A percentile compares a stretch with the other conserved stretches of the same genome.
phyloP scores from a whole-genome alignment of 2,329 filamentous ascomycete species.

The Pseudogymnoascus sp. region DNA sequence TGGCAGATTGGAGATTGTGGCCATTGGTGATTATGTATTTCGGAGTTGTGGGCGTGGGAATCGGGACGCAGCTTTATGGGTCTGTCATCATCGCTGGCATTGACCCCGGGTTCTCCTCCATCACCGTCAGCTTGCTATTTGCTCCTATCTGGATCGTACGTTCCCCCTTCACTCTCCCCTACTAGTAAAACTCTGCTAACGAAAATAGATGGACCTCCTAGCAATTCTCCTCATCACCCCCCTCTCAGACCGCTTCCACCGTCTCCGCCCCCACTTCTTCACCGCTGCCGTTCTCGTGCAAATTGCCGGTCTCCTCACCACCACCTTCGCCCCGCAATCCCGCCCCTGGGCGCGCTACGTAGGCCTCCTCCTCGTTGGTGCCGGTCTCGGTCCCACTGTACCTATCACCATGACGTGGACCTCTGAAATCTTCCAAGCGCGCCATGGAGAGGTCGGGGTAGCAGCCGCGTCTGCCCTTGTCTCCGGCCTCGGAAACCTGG shows the following conservation, averaged over 20 bases:
- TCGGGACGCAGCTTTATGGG: constrained; percentile 80
- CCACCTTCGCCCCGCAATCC: constrained; percentile 60
- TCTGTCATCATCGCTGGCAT: constrained; percentile 79
- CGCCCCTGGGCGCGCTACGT: constrained; percentile 80
- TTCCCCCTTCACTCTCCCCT: constrained; percentile 17
- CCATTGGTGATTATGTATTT: constrained; percentile 88
- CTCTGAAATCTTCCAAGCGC: constrained; percentile 78
- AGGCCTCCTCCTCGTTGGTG: constrained; percentile 81
- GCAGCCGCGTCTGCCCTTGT: constrained; percentile 79
- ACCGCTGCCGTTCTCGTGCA: constrained; percentile 66
- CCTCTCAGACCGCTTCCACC: constrained; percentile 79
- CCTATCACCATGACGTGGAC: constrained; percentile 94
- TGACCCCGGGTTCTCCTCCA: constrained; percentile 60
- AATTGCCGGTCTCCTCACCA: constrained; percentile 70
- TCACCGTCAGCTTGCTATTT: constrained; percentile 73
- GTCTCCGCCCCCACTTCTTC: constrained; percentile 73
- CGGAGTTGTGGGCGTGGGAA: constrained; percentile 85
- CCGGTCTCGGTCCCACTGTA: constrained; percentile 82
- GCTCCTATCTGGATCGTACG: constrained; percentile 87
- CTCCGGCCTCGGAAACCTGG: constrained; percentile 78
- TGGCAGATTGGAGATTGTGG: constrained; percentile 84
- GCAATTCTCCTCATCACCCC: constrained; percentile 81
- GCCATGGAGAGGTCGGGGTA: constrained; percentile 85
- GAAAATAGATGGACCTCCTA: constrained; percentile 67
- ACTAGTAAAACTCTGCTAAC: constrained; percentile 6